phyloP scores from a whole-genome alignment of 2,329 filamentous ascomycete genomes.

The Arthrinium puccinioides region DNA sequence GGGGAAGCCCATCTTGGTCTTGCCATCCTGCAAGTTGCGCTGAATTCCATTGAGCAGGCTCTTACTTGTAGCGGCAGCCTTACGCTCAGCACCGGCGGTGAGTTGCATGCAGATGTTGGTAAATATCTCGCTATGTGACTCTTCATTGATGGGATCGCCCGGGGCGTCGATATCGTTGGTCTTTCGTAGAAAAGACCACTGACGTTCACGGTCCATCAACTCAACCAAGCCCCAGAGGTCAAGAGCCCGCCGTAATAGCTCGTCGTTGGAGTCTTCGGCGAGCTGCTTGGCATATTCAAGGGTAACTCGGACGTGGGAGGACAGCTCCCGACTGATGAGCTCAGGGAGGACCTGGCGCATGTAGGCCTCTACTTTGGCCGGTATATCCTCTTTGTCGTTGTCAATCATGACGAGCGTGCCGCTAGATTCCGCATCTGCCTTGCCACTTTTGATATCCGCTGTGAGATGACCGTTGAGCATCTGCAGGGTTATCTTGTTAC shows the following conservation, averaged over 20 bases:
- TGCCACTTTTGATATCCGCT: slow-evolving; percentile 21
- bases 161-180: slow-evolving; percentile 32
- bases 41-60: slow-evolving; percentile 53
- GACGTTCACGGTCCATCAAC: slow-evolving; percentile 56
- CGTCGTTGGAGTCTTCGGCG: slow-evolving; percentile 42
- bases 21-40: slow-evolving; percentile 52
- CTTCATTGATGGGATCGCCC: slow-evolving; percentile 42
- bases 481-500: slow-evolving; percentile 34
- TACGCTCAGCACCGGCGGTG: slow-evolving; percentile 57
- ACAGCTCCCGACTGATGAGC: slow-evolving; percentile 53
- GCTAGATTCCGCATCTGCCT: slow-evolving; percentile 13
- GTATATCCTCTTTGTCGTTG: slow-evolving; percentile 52
- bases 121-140: slow-evolving; percentile 48
- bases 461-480: slow-evolving; percentile 31
- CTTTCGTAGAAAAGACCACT: slow-evolving; percentile 50
- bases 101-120: slow-evolving; percentile 58
- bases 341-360: slow-evolving; percentile 50
- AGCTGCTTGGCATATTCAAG: slow-evolving; percentile 40
- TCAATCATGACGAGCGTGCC: slow-evolving; percentile 47
- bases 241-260: slow-evolving; percentile 48
- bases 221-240: slow-evolving; percentile 61
- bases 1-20: slow-evolving; percentile 50
- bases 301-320: slow-evolving; percentile 51
- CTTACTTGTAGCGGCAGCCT: slow-evolving; percentile 52
- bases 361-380: slow-evolving; percentile 51